These are phyloP conservation scores for Asparagopsis taxiformis DNA, from an alignment of 31 red algal genomes.

Conservation along the genomic window DNA sequence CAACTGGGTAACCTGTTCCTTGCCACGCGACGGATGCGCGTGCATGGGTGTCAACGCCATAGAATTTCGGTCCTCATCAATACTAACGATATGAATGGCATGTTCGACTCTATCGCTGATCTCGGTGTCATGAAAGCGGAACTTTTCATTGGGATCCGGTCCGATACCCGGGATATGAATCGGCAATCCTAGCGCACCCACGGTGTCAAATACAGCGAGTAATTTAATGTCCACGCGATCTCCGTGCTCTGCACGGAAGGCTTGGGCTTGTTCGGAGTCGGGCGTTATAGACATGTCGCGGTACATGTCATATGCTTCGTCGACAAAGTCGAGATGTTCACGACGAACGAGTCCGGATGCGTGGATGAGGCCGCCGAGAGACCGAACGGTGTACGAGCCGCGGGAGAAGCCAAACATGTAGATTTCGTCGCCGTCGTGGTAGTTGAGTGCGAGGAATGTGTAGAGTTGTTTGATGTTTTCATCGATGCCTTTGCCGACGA, in stretches of 20 bases:
- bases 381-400: conserved; percentile 70
- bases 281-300: conserved; percentile 15
- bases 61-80: conserved; percentile 45
- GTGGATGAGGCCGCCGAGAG: conserved; percentile 65
- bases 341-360: conserved; percentile 45
- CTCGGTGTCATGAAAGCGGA: conserved; percentile 53
- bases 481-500: conserved; percentile 63
- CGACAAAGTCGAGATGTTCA: conserved; percentile 31
- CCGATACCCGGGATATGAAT: conserved; percentile 1
- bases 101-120: conserved; percentile 38
- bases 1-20: conserved; percentile 21
- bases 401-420: conserved; percentile 76
- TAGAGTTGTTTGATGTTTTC: conserved; percentile 69
- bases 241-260: conserved; percentile 29
- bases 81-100: conserved; percentile 64
- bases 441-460: conserved; percentile 68
- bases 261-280: conserved; percentile 10
- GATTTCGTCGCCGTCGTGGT: conserved; percentile 67
- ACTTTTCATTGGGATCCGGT: neutral
- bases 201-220: conserved; percentile 57
- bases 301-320: conserved; percentile 71
- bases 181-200: conserved; percentile 66
- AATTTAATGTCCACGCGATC: conserved; percentile 51
- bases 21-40: neutral
- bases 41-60: conserved; percentile 34